Conservation (phyloP, 257 asterid genomes). For the Solanum sitiens region DNA sequence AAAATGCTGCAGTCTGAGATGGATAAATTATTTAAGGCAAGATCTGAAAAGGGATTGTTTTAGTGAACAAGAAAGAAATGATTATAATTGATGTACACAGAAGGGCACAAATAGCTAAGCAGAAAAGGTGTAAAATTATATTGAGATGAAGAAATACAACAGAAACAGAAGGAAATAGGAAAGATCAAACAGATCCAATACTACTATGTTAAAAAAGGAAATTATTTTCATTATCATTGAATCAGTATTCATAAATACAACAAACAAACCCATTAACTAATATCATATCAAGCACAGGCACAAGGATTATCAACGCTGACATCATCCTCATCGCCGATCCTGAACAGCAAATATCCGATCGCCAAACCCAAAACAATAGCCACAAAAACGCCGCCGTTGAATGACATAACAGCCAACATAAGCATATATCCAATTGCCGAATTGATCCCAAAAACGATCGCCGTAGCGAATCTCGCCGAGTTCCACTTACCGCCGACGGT, state of each 20-base stretch:
- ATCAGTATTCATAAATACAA: neutral
- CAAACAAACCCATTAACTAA: neutral
- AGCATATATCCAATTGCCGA: conserved; percentile 71
- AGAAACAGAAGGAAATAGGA: neutral
- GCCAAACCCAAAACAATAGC: conserved; percentile 64
- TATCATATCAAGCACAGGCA: conserved; percentile 54
- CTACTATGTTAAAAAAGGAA: neutral
- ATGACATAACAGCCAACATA: conserved; percentile 91
- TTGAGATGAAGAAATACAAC: neutral
- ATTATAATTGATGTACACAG: neutral
- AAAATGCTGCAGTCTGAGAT: neutral
- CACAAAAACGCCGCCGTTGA: conserved; percentile 69
- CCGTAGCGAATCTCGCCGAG: conserved; percentile 29
- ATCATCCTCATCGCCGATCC: conserved; percentile 45
- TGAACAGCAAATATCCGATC: conserved; percentile 53
- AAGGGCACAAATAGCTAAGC: neutral
- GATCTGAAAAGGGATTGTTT: neutral
- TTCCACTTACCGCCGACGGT: conserved; percentile 9
- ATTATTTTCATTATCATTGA: neutral
- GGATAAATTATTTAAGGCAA: neutral
- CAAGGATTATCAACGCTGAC: conserved; percentile 52
- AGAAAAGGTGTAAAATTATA: neutral
- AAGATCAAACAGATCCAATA: neutral
- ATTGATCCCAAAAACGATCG: conserved; percentile 51
- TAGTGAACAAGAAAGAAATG: neutral